A percentile compares a stretch with the other conserved stretches of the same genome.
Conservation (phyloP, 2,329 filamentous ascomycete genomes). For the Nemania sp. region DNA sequence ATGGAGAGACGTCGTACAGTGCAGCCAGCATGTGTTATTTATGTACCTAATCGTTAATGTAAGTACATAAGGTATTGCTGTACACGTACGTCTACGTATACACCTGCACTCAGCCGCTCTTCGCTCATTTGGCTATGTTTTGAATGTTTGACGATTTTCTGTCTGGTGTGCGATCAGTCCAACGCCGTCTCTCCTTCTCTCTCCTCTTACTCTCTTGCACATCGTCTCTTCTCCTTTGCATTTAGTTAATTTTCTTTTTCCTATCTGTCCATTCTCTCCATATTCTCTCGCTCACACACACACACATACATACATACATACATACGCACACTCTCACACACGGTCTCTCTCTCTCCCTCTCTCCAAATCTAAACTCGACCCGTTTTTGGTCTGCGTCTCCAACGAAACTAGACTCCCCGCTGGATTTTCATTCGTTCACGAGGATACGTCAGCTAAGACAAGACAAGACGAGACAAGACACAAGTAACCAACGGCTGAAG, state of each 20-base stretch:
- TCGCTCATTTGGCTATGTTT: constrained; percentile 8
- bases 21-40: too few relatives aligned
- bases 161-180: neutral
- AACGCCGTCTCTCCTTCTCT: neutral
- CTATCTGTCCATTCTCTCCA: neutral
- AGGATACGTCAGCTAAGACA: neutral
- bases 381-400: neutral
- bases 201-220: constrained; percentile 1
- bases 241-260: too few relatives aligned
- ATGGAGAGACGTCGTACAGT: too few relatives aligned
- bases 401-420: neutral
- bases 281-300: neutral
- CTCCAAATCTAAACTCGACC: neutral
- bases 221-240: neutral
- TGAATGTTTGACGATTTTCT: constrained; percentile 21
- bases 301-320: too few relatives aligned
- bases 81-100: constrained; percentile 14
- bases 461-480: neutral
- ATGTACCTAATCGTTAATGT: neutral
- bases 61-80: neutral
- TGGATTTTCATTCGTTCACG: neutral
- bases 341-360: neutral
- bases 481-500: neutral
- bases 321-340: neutral
- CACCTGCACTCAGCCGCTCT: constrained; percentile 22